These are phyloP conservation scores for Penicillium janthinellum DNA, from an alignment of 2,329 filamentous ascomycete species.

Conservation along the genomic window DNA sequence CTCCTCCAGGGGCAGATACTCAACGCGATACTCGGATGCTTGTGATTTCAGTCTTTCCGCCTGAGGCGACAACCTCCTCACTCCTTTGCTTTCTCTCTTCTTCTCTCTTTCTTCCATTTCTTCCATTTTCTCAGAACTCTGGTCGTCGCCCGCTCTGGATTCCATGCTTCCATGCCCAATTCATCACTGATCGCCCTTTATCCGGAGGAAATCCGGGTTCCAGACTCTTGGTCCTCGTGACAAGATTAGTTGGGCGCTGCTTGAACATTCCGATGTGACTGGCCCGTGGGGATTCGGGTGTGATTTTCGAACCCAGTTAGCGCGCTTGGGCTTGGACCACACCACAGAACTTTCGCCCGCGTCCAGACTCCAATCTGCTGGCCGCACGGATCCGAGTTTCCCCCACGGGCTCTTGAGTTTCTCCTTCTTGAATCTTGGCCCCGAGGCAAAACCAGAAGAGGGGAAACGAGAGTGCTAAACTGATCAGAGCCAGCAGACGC, in stretches of 20 bases:
- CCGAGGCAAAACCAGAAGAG: not conserved
- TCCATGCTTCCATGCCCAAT: not conserved
- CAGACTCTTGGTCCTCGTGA: not conserved
- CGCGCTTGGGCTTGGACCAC: not conserved
- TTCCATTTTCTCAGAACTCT: not conserved
- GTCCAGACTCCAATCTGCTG: slow-evolving; percentile 1
- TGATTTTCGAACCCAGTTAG: slow-evolving; percentile 9
- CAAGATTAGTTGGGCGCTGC: not conserved
- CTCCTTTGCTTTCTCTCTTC: too few relatives aligned
- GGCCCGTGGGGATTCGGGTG: not conserved
- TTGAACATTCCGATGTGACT: not conserved
- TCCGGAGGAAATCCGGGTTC: not conserved
- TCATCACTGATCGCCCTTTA: not conserved
- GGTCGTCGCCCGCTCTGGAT: not conserved
- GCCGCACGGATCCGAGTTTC: not conserved
- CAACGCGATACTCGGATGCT: too few relatives aligned
- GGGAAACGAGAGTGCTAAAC: not conserved
- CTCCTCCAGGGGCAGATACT: too few relatives aligned
- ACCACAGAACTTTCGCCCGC: not conserved
- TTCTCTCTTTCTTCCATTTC: not conserved
- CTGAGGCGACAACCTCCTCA: not conserved
- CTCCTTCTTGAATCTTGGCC: not conserved
- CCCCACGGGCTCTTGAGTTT: not conserved
- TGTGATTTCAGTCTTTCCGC: not conserved
- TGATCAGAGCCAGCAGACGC: not conserved